Evolutionary conservation across 352 stramenopile genomes (phyloP).

Genomic region (Phytophthora quininea): DNA sequence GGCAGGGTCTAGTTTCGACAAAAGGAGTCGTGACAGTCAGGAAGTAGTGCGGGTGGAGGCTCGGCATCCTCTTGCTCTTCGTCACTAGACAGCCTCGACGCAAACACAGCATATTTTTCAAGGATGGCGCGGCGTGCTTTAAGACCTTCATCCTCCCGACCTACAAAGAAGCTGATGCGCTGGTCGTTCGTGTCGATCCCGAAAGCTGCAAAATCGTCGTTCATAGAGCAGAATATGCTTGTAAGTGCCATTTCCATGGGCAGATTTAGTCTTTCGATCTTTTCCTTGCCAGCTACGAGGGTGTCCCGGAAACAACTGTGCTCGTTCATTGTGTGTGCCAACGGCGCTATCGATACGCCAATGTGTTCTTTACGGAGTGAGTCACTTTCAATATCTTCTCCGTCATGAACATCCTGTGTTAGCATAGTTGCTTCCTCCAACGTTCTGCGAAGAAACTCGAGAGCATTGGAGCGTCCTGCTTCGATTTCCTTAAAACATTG

Average conservation of each 20-base stretch:
- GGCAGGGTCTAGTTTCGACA: slow-evolving; percentile 67
- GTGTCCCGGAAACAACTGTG: slow-evolving; percentile 38
- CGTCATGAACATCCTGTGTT: slow-evolving; percentile 29
- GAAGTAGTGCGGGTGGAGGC: neutral
- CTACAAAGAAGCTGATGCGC: slow-evolving; percentile 75
- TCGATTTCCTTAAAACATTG: slow-evolving; percentile 48
- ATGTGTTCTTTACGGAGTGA: slow-evolving; percentile 8
- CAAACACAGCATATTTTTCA: slow-evolving; percentile 53
- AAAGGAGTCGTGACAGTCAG: slow-evolving; percentile 32
- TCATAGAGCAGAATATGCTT: slow-evolving; percentile 64
- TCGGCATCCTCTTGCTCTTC: slow-evolving; percentile 7
- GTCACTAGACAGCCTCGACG: slow-evolving; percentile 9
- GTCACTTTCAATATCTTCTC: slow-evolving; percentile 18
- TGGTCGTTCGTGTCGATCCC: slow-evolving; percentile 73
- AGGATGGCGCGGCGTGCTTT: slow-evolving; percentile 50
- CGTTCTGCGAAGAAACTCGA: slow-evolving; percentile 36
- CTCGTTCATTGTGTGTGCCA: slow-evolving; percentile 2
- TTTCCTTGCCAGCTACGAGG: slow-evolving; percentile 39
- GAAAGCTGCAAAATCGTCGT: slow-evolving; percentile 71
- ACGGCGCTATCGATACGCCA: slow-evolving; percentile 23
- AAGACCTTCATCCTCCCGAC: slow-evolving; percentile 46
- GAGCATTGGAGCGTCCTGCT: slow-evolving; percentile 27
- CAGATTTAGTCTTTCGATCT: slow-evolving; percentile 42
- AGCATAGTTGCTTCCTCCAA: slow-evolving; percentile 57
- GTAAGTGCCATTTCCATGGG: slow-evolving; percentile 49